Evolutionary conservation across 257 asterid genomes (phyloP), one percentile per base, ranked within the genome.

Genomic region (Solanum tacnaense): DNA sequence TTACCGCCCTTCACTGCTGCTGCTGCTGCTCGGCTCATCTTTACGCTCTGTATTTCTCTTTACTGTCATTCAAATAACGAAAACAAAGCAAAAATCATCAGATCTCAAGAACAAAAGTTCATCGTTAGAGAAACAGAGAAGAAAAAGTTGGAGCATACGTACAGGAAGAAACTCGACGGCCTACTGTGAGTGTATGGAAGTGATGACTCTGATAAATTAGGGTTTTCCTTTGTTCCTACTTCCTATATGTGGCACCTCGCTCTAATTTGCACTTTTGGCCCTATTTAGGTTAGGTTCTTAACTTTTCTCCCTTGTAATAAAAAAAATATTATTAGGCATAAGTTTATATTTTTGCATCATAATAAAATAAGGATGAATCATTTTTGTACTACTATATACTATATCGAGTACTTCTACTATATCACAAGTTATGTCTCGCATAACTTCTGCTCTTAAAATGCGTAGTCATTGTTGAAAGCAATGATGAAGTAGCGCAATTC

Each of bases 21-120:
- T 83, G 89, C 92, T 79, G 90, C 90, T 39, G 91, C 94, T 89
- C 92, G 93, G 83, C 95, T 94, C 96, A 94, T 93, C 90, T 92
- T 92, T 35, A 89, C 88, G 49, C n/a, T 29, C 29, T 58, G 29
- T 10, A 39, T 67, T 23, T 38, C 23, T 4, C 41, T n/a, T 25
- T 38, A 3, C 60, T n/a, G 84, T n/a, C 1, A 67, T 39, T 25
- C 13, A 32, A 6, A 25, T 41, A 49, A 38, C 73, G 88, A 79
- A 85, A 87, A 74, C 29, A 74, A 81, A 86, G 72, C 81, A 78
- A 87, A 36, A 35, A 38, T 74, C 25, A 84, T 72, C 81, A 60
- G 62, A 39, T 39, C 60, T 78, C 23, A 13, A 41, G 6, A 7
- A 25, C 31, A 78, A 78, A 75, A 7, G 3, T 2, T 15, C 7